Evolutionary conservation across 805 yeast genomes (phyloP).

Genomic region (Wickerhamiella lipophila): DNA sequence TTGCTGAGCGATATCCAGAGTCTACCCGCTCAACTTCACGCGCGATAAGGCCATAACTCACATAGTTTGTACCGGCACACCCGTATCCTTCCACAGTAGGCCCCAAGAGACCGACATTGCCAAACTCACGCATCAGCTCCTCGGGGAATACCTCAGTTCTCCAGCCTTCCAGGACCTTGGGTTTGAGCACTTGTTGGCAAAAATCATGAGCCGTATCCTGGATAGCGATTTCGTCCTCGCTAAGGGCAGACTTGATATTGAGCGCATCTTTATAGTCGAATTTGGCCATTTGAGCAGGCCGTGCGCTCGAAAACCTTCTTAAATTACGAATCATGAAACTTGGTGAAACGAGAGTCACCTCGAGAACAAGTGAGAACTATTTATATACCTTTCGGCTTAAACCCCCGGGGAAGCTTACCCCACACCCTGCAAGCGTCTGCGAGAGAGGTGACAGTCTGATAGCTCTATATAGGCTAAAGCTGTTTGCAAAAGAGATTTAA

Average conservation of each 20-base stretch:
- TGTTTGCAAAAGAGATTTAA: too few species aligned
- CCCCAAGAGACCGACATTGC: slow-evolving; percentile 33
- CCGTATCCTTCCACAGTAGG: slow-evolving; percentile 34
- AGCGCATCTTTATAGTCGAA: slow-evolving; percentile 33
- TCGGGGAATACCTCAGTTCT: slow-evolving; percentile 31
- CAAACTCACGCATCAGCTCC: slow-evolving; percentile 30
- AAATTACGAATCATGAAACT: slow-evolving; percentile 4
- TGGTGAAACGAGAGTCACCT: too few species aligned
- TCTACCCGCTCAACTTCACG: slow-evolving; percentile 36
- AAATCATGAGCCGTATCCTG: slow-evolving; percentile 30
- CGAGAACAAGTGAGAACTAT: too few species aligned
- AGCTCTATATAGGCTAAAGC: too few species aligned
- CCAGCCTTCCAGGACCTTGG: slow-evolving; percentile 31
- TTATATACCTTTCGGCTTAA: background rate
- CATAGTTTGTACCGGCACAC: slow-evolving; percentile 33
- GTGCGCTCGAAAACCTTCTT: slow-evolving; percentile 3
- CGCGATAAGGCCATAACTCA: slow-evolving; percentile 34
- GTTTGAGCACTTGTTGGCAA: slow-evolving; percentile 30
- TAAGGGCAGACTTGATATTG: slow-evolving; percentile 25
- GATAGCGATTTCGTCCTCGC: slow-evolving; percentile 32
- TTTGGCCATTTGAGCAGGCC: background rate
- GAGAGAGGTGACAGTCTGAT: background rate
- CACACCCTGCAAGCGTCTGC: slow-evolving; percentile 5
- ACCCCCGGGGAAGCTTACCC: too few species aligned
- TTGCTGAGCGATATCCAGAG: slow-evolving; percentile 35